Evolutionary conservation across 2,329 filamentous ascomycete genomes (phyloP).

Genomic region (Knufia fluminis): DNA sequence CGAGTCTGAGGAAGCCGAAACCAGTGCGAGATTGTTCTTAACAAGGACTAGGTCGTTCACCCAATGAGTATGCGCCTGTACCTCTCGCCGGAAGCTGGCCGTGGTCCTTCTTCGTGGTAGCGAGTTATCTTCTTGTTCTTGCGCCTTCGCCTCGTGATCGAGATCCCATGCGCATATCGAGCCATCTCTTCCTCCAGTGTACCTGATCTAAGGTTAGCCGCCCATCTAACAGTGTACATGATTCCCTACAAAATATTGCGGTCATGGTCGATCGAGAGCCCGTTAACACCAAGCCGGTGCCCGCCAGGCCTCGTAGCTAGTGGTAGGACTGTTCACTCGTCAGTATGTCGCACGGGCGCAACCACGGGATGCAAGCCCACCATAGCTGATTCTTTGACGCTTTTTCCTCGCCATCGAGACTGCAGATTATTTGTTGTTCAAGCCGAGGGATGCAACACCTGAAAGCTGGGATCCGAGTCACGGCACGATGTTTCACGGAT

Average conservation of each 20-base stretch:
- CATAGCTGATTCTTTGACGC: slow-evolving; percentile 62
- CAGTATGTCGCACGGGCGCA: neutral
- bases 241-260: slow-evolving; percentile 72
- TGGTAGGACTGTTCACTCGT: slow-evolving; percentile 51
- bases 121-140: slow-evolving; percentile 11
- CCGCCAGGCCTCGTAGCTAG: slow-evolving; percentile 68
- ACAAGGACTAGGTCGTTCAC: slow-evolving; percentile 85
- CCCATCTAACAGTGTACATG: slow-evolving; percentile 7
- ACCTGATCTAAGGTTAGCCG: slow-evolving; percentile 46
- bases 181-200: slow-evolving; percentile 91
- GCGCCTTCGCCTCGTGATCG: slow-evolving; percentile 52
- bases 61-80: slow-evolving; percentile 87
- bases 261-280: slow-evolving; percentile 73
- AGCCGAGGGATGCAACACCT: neutral
- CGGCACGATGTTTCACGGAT: no score
- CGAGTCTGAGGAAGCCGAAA: slow-evolving; percentile 88
- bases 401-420: slow-evolving; percentile 55
- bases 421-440: neutral
- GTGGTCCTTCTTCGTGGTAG: slow-evolving; percentile 26
- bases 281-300: slow-evolving; percentile 90
- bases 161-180: slow-evolving; percentile 95
- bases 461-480: no score
- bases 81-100: slow-evolving; percentile 51
- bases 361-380: slow-evolving; percentile 34
- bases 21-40: slow-evolving; percentile 66